Evolutionary conservation across 2,329 filamentous ascomycete genomes (phyloP), one percentile per base, ranked within the genome.

Genomic region (Colletotrichum plurivorum): DNA sequence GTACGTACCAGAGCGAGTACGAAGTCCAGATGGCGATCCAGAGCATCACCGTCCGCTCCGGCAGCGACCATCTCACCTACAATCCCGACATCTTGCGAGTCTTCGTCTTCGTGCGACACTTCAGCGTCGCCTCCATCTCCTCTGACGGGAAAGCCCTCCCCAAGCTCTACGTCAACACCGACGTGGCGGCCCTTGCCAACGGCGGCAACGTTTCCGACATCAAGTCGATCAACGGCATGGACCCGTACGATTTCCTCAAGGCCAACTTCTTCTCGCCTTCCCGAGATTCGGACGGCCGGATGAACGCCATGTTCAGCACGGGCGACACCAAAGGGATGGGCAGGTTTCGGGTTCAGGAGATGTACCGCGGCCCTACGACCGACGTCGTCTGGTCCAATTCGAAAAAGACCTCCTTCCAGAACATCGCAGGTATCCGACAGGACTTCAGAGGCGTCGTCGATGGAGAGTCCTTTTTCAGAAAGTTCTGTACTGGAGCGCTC

Each of bases 241-340:
- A 22, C n/a, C 55, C 55, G 2, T 58, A 58, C 43, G 55, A 58
- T 18, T 58, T 48, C 41, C 55, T 58, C 55, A 46, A 46, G 55
- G 41, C 22, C 2, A 48, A 58, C 12, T 27, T 20, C 41, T 48
- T 48, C 22, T 46, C 43, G 16, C 55, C 31, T 22, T 58, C 36
- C 22, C 48, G 48, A 18, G 25, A 48, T 18, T 48, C 25, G 22
- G 43, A 58, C 48, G 55, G 55, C 16, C 22, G 22, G 43, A 49
- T 58, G 43, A 58, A 48, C 46, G 25, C 31, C 12, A 58, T 58
- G 43, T 36, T 58, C 20, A 12, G 22, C 25, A 58, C 31, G 25
- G 55, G 41, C 25, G 55, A 58, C 48, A 58, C 55, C 16, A 9
- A 8, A 20, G 18, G 20, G 16, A n/a, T 27, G 10, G 55, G 43